Evolutionary conservation across 495 filamentous ascomycete species (phyloP).

Genomic region (Aspergillus bertholletiae): DNA sequence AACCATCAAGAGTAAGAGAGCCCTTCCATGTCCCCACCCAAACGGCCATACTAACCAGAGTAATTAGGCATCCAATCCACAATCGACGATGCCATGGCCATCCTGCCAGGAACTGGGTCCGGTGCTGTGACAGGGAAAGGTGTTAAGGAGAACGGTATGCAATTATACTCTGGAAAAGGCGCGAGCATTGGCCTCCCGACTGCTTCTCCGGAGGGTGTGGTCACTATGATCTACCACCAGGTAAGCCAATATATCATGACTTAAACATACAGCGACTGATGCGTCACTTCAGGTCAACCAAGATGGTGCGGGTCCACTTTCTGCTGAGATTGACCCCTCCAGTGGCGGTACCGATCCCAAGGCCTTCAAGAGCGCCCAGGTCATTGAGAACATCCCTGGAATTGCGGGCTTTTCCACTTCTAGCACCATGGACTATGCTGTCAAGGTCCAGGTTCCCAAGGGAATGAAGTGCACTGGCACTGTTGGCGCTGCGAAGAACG

Average conservation of each 20-base stretch:
- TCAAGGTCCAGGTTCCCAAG: conserved; percentile 56
- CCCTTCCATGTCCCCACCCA: not conserved
- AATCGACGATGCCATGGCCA: conserved; percentile 10
- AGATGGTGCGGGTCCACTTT: conserved; percentile 34
- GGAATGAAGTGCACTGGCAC: conserved; percentile 58
- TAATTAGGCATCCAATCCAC: conserved; percentile 5
- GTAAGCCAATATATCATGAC: conserved; percentile 1
- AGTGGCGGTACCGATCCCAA: conserved; percentile 50
- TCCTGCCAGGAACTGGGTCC: conserved; percentile 4
- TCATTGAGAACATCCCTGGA: conserved; percentile 58
- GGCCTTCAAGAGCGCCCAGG: conserved; percentile 51
- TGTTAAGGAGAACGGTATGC: conserved; percentile 39
- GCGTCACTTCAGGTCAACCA: conserved; percentile 29
- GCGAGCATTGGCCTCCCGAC: conserved; percentile 47
- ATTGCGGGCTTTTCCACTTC: conserved; percentile 10
- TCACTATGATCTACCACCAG: conserved; percentile 36
- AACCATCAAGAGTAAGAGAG: conserved; percentile 6
- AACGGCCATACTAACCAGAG: not conserved
- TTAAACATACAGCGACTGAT: not conserved
- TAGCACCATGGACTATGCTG: conserved; percentile 13
- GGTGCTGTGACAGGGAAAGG: conserved; percentile 23
- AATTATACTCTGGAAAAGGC: conserved; percentile 38
- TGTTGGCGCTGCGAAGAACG: conserved; percentile 47
- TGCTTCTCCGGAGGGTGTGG: conserved; percentile 48
- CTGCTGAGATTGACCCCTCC: conserved; percentile 37